Percentiles rank a stretch among this genome's conserved stretches.
Conservation (phyloP, 495 filamentous ascomycete species). For the Penicillium cataractarum region DNA sequence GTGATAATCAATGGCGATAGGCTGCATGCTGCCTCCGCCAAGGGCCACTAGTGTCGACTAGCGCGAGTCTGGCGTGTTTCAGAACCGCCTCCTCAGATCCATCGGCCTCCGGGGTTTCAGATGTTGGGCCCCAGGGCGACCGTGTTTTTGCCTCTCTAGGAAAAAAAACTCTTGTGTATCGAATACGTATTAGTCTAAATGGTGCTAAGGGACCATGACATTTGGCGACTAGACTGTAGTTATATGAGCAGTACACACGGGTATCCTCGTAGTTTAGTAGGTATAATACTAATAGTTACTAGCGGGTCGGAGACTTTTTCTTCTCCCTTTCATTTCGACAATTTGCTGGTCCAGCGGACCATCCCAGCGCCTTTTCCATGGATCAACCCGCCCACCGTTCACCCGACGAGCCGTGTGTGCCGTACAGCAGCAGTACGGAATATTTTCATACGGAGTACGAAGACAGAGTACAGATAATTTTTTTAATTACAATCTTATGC, state of each 20-base stretch:
- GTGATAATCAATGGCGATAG: slow-evolving; percentile 9
- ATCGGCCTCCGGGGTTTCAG: slow-evolving; percentile 32
- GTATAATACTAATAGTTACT: neutral
- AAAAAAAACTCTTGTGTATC: neutral
- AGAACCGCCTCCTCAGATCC: slow-evolving; percentile 28
- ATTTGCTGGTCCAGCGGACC: slow-evolving; percentile 1
- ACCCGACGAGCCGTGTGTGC: slow-evolving; percentile 21
- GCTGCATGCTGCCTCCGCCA: slow-evolving; percentile 12
- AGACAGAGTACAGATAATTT: neutral
- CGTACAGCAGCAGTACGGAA: slow-evolving; percentile 1
- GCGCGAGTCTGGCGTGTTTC: slow-evolving; percentile 33
- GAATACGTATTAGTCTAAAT: neutral
- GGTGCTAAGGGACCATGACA: too few species aligned
- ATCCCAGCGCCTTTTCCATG: slow-evolving; percentile 16
- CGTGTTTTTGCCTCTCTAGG: neutral
- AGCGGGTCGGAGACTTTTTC: neutral
- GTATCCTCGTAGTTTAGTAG: neutral
- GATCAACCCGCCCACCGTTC: slow-evolving; percentile 32
- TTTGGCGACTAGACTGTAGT: too few species aligned
- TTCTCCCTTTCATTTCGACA: slow-evolving; percentile 3
- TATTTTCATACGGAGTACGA: neutral
- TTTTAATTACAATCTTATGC: neutral
- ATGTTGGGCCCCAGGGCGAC: slow-evolving; percentile 6
- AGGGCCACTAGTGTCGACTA: slow-evolving; percentile 25
- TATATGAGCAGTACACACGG: neutral